phyloP scores from a whole-genome alignment of 345 rosid genomes.

The Schrenkiella parvula region DNA sequence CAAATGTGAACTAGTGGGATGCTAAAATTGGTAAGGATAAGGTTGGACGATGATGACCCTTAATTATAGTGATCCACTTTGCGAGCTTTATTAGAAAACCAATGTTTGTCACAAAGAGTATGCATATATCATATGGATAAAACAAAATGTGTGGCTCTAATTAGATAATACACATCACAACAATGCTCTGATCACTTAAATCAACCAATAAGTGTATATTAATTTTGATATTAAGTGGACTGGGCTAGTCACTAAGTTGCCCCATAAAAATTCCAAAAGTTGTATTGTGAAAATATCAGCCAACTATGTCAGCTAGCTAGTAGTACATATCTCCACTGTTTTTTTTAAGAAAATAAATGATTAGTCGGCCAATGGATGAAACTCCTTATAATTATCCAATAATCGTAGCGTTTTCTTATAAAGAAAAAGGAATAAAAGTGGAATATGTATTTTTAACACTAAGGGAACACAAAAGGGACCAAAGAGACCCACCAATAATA shows the following conservation, averaged over 20 bases:
- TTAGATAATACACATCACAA: neutral
- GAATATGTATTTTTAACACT: constrained; percentile 27
- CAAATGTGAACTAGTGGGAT: constrained; percentile 16
- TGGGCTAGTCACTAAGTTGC: no score
- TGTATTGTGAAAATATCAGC: no score
- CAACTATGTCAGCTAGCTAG: neutral
- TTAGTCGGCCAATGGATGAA: constrained; percentile 16
- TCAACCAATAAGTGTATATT: neutral
- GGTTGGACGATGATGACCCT: constrained; percentile 4
- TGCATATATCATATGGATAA: neutral
- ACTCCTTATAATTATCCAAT: constrained; percentile 2
- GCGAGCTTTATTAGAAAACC: neutral
- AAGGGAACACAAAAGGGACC: constrained; percentile 12
- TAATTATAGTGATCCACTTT: neutral
- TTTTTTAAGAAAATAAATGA: neutral
- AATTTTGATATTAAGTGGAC: no score
- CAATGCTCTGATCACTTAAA: neutral
- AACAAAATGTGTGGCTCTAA: neutral
- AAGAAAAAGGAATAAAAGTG: neutral
- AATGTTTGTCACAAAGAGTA: neutral
- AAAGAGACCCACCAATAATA: constrained; percentile 27
- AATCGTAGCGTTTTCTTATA: neutral
- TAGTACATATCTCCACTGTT: neutral
- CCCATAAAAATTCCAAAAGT: no score
- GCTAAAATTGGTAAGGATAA: constrained; percentile 28